Evolutionary conservation across 2,329 filamentous ascomycete genomes (phyloP).

Genomic region (Tetracladium maxilliforme): DNA sequence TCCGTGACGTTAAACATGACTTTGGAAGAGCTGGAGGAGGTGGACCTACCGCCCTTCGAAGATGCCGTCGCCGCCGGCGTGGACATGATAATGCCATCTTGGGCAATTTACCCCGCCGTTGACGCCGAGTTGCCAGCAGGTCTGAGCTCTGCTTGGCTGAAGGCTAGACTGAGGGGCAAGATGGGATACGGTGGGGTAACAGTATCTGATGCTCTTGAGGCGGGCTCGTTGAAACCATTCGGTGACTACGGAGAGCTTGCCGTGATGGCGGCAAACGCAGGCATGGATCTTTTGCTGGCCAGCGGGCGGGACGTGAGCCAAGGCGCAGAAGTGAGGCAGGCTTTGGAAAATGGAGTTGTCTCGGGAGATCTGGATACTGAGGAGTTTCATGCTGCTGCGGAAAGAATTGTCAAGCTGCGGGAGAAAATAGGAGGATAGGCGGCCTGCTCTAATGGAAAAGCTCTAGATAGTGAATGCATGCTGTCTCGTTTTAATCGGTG

Average conservation of each 20-base stretch:
- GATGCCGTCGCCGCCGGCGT: conserved; percentile 11
- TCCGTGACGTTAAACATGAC: conserved; percentile 13
- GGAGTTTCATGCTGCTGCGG: no score
- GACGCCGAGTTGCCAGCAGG: conserved; percentile 12
- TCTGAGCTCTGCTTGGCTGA: conserved; percentile 11
- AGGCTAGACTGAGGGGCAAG: conserved; percentile 10
- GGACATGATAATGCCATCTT: conserved; percentile 15
- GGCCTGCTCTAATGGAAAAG: no score
- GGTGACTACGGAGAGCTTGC: conserved; percentile 9
- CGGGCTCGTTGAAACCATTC: conserved; percentile 10
- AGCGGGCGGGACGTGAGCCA: conserved; percentile 13
- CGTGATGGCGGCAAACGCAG: conserved; percentile 12
- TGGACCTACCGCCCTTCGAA: conserved; percentile 12
- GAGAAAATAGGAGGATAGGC: no score
- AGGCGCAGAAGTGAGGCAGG: no score
- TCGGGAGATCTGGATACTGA: no score
- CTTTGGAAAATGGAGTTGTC: no score
- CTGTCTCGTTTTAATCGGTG: no score
- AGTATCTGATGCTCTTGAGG: conserved; percentile 16
- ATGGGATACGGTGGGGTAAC: conserved; percentile 13
- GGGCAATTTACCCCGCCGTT: conserved; percentile 14
- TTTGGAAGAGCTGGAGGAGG: conserved; percentile 7
- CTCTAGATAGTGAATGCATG: no score
- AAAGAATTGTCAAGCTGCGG: no score
- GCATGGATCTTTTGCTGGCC: conserved; percentile 15